These are phyloP conservation scores for Gynostemma pentaphyllum DNA, from an alignment of 306 rosid species.

Conservation along the genomic window DNA sequence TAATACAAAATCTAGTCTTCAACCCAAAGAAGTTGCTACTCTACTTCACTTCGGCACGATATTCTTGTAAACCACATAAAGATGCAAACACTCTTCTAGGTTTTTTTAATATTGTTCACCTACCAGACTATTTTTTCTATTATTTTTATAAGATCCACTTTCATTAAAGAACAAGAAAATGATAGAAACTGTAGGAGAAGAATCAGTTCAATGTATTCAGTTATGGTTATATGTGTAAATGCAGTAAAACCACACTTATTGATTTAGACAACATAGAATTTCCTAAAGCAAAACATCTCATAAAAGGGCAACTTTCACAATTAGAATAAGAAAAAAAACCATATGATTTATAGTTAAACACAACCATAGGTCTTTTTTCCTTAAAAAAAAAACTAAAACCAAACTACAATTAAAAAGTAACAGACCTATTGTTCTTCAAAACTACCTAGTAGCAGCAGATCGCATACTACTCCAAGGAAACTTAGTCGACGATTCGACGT, in stretches of 20 bases:
- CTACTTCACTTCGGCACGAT: conserved; percentile 1
- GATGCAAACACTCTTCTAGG: background rate
- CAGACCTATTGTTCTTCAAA: conserved; percentile 1
- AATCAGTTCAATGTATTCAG: background rate
- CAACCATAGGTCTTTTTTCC: background rate
- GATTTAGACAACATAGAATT: background rate
- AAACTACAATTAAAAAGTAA: background rate
- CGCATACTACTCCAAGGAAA: conserved; percentile 81
- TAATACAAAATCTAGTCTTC: background rate
- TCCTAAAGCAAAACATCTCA: background rate
- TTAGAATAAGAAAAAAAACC: background rate
- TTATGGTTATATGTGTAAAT: background rate
- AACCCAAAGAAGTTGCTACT: background rate
- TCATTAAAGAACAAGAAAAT: background rate
- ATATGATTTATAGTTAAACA: background rate
- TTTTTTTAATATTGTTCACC: background rate
- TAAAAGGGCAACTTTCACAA: background rate
- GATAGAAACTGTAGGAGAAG: background rate
- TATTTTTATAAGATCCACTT: background rate
- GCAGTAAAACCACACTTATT: background rate
- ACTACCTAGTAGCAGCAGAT: conserved; percentile 39
- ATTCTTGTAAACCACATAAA: background rate
- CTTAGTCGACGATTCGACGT: conserved; percentile 21
- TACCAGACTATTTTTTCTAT: background rate
- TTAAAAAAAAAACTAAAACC: background rate